Base-by-base conservation (phyloP, 1,139 yeast genomes). In the Pneumocystis jirovecii region DNA sequence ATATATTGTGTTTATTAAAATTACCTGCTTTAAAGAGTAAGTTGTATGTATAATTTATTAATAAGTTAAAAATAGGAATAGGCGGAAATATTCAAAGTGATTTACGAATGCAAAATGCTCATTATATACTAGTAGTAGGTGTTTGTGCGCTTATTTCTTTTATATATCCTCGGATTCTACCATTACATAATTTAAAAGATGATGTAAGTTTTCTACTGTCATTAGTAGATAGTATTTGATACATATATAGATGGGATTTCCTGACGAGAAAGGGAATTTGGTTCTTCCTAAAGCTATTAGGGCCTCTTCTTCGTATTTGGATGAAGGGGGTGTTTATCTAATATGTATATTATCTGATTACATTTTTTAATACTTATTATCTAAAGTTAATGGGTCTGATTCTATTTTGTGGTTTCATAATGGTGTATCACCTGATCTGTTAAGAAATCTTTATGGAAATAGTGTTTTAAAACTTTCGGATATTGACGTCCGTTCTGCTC, bases 81-180 rank as follows among this genome's bases (percentile, higher is more conserved):
- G 81, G 79, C 8, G 73, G 74, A 7, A 71, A 69, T 44, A 71
- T 73, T 17, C 70, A 74, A 40, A 76, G 78, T 61, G 83, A 81
- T 69, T 72, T 75, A 34, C 81, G 96, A 65, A 79, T 89, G 31
- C 81, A 80, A 65, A 85, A 85, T 64, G 78, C 82, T 65, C 81
- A 80, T 70, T 78, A 79, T 65, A 78, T 87, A 74, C 77, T 82
- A 68, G 76, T 80, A 15, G 79, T 83, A 76, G 84, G 88, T 29
- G 74, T 85, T 40, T 85, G 85, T 37, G 80, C 81, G 67, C 77
- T 93, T 45, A 77, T 85, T 61, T 82, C 83, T 68, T 85, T 83
- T 68, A 78, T 93, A 64, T 93, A 91, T 72, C 98, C 98, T 1
- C 84, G 88, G 4, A 79, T 93, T 68, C 80, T 88, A 61, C 89